Evolutionary conservation across 2,329 filamentous ascomycete genomes (phyloP).

Genomic region (Aspergillus sp.): DNA sequence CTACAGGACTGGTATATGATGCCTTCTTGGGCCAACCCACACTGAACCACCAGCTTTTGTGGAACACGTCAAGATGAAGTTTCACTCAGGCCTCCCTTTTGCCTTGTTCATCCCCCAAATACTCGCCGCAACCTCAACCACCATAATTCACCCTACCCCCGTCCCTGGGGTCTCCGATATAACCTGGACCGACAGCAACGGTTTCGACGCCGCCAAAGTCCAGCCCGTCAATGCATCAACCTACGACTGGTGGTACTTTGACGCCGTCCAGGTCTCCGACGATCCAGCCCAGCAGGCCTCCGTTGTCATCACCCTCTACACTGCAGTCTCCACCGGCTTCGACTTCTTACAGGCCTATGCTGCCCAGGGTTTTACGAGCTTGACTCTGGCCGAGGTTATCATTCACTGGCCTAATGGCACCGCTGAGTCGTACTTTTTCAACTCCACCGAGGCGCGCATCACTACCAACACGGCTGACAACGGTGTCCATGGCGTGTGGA

Average conservation of each 20-base stretch:
- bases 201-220: constrained; percentile 27
- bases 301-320: constrained; percentile 36
- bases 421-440: neutral
- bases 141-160: neutral
- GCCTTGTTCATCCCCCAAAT: neutral
- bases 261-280: constrained; percentile 24
- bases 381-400: neutral
- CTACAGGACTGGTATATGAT: too few species aligned
- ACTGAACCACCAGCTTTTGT: too few species aligned
- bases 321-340: constrained; percentile 33
- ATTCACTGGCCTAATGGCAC: neutral
- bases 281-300: constrained; percentile 21
- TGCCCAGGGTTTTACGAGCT: neutral
- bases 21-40: too few species aligned
- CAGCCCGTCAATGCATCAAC: constrained; percentile 25
- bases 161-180: neutral
- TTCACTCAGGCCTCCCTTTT: neutral
- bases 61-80: neutral
- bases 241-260: constrained; percentile 45
- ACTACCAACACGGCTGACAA: constrained; percentile 20
- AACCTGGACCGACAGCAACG: neutral
- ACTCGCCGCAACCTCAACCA: neutral
- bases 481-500: constrained; percentile 14
- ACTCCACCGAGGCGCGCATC: neutral
- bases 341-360: neutral